Conservation (phyloP, 208 protist species). For the Trypanosoma congolense region DNA sequence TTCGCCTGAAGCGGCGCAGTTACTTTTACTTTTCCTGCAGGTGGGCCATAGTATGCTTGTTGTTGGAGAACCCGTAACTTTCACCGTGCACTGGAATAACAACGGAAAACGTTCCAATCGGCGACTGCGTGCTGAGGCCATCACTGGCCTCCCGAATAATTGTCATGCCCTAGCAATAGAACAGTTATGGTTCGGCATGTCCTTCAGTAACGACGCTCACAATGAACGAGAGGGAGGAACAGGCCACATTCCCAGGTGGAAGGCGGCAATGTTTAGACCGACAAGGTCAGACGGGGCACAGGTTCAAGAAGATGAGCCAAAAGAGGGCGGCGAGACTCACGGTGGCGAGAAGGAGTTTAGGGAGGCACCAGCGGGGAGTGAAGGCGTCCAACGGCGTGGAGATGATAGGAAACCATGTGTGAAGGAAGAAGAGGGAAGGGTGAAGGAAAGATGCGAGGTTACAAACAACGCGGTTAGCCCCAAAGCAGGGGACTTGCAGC, state of each 20-base stretch:
- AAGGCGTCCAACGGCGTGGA: too few species aligned
- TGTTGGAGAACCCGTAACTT: constrained; percentile 37
- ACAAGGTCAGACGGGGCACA: too few species aligned
- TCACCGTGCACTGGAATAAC: constrained; percentile 57
- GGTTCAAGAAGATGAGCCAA: too few species aligned
- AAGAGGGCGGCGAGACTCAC: neutral
- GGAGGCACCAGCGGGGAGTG: too few species aligned
- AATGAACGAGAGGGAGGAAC: constrained; percentile 3
- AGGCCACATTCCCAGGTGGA: neutral
- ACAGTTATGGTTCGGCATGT: constrained; percentile 61
- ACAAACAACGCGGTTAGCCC: too few species aligned
- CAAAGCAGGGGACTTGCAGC: neutral
- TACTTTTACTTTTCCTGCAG: constrained; percentile 49
- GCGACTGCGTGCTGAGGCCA: constrained; percentile 60
- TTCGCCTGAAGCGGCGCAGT: constrained; percentile 31
- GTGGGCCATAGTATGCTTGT: constrained; percentile 22
- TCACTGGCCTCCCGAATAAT: constrained; percentile 36
- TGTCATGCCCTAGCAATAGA: constrained; percentile 50
- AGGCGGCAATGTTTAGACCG: too few species aligned
- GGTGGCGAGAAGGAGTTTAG: neutral
- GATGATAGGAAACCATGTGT: neutral
- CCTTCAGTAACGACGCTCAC: constrained; percentile 38
- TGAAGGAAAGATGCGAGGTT: neutral
- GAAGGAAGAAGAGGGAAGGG: neutral
- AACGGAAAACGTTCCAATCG: constrained; percentile 29